These are phyloP conservation scores for Candida loeiensis DNA, from an alignment of 805 yeast species.

Conservation along the genomic window DNA sequence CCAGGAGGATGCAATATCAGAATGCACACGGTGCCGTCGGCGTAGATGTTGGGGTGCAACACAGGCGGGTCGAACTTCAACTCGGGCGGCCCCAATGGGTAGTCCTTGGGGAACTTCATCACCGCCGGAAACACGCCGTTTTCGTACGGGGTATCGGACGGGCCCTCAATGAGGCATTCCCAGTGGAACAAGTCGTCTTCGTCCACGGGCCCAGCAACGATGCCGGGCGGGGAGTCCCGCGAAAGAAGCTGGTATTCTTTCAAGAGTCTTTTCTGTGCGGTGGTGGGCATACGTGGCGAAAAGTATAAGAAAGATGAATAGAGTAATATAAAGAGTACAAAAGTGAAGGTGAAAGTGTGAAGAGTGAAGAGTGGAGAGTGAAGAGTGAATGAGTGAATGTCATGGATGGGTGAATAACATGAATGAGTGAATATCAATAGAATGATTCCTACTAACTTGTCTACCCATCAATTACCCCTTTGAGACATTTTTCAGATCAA, in stretches of 20 bases:
- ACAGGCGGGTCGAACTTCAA: slow-evolving; percentile 76
- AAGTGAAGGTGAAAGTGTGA: background rate
- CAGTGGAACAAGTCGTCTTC: slow-evolving; percentile 73
- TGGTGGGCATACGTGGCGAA: slow-evolving; percentile 29
- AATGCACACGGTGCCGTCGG: slow-evolving; percentile 94
- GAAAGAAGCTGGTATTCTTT: slow-evolving; percentile 86
- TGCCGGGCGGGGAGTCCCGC: slow-evolving; percentile 90
- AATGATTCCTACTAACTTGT: background rate
- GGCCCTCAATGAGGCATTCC: slow-evolving; percentile 86
- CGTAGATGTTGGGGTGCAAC: slow-evolving; percentile 89
- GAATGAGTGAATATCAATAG: background rate
- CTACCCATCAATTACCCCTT: too few species aligned
- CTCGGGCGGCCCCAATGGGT: slow-evolving; percentile 79
- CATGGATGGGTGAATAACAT: background rate
- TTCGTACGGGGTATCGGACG: slow-evolving; percentile 79
- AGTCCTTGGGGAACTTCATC: slow-evolving; percentile 69
- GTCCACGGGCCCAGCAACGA: slow-evolving; percentile 83
- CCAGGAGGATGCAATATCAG: slow-evolving; percentile 96
- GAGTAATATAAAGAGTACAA: too few species aligned
- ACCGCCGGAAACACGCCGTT: slow-evolving; percentile 83
- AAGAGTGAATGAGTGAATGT: background rate
- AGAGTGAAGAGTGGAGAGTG: background rate
- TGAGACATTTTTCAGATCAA: too few species aligned
- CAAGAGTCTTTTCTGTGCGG: slow-evolving; percentile 83
- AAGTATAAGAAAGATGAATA: too few species aligned